These are phyloP conservation scores for Triticum dicoccoides DNA, from an alignment of 176 grass and related monocot species.

Conservation along the genomic window DNA sequence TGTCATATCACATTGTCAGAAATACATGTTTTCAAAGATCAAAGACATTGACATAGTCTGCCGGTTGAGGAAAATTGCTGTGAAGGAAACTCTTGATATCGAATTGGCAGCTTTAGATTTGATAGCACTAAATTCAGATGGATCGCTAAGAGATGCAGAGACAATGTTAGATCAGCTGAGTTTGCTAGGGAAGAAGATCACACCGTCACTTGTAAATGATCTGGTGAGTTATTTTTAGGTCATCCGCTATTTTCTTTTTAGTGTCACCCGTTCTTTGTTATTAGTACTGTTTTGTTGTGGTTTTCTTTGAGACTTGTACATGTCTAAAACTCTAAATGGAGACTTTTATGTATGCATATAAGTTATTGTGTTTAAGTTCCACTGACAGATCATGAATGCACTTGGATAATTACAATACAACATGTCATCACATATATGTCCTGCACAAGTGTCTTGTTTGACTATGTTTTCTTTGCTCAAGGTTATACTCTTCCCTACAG, in stretches of 20 bases:
- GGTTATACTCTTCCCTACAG: not conserved
- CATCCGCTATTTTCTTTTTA: conserved; percentile 16
- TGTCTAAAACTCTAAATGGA: conserved; percentile 11
- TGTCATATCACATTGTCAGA: conserved; percentile 84
- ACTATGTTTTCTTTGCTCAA: conserved; percentile 11
- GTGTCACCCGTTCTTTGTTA: not conserved
- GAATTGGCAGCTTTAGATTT: conserved; percentile 91
- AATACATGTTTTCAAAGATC: conserved; percentile 78
- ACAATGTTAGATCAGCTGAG: conserved; percentile 95
- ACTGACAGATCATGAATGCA: not conserved
- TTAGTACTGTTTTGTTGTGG: conserved; percentile 11
- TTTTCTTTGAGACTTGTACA: not conserved
- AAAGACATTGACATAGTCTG: conserved; percentile 82
- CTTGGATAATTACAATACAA: not conserved
- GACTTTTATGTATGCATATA: conserved; percentile 22
- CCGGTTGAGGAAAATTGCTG: conserved; percentile 64
- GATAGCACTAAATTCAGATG: conserved; percentile 83
- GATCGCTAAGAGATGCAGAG: conserved; percentile 92
- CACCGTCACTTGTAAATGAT: conserved; percentile 83
- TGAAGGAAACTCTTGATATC: conserved; percentile 73
- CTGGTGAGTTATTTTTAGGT: conserved; percentile 56
- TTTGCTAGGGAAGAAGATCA: conserved; percentile 91
- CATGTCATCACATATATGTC: not conserved
- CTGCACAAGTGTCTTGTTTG: not conserved
- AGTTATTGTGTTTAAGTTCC: not conserved